Base-by-base conservation (phyloP, 345 rosid species). In the Gossypium anomalum region DNA sequence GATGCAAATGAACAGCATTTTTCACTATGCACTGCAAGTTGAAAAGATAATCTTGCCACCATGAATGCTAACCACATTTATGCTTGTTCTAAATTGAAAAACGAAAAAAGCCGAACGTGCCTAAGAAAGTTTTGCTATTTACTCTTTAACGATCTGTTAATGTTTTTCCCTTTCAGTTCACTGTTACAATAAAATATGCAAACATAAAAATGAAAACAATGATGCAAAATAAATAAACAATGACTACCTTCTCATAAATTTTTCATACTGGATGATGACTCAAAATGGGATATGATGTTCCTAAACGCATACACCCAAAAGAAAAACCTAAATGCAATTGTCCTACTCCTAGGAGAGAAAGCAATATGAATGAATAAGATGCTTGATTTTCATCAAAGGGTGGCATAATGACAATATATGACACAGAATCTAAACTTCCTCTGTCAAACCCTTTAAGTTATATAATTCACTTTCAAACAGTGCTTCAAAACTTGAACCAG, bases 401-500 rank as follows among this genome's bases (percentile, higher is more conserved):
- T 23, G 38, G 63, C 38, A 59, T 55, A 12, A 59, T 12, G 38
- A 16, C 9, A 25, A 23, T 58, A n/a, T 9, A 44, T 44, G 27
- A 19, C 2, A 44, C 17, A 43, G 16, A 43, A 43, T 52, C 27
- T 65, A 65, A 43, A 65, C 51, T 25, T 43, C 52, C 69, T 43
- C 51, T 17, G 10, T n/a, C 51, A 65, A 19, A 65, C 43, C 25
- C 43, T 41, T 65, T 43, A 1, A 15, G 11, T 2, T 20, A 59
- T 2, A 44, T 19, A 43, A 43, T 65, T 65, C 25, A 22, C 69
- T 43, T 65, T 19, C 51, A 43, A 65, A 2, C 16, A 66, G 45
- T 44, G 51, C 70, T 44, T 44, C 49, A 41, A 63, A 63, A 63
- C 45, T 38, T 38, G 67, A 61, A 29, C 66, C 66, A 27, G 43